Base-by-base conservation (phyloP, 345 rosid genomes). In the Citrus unshiu region DNA sequence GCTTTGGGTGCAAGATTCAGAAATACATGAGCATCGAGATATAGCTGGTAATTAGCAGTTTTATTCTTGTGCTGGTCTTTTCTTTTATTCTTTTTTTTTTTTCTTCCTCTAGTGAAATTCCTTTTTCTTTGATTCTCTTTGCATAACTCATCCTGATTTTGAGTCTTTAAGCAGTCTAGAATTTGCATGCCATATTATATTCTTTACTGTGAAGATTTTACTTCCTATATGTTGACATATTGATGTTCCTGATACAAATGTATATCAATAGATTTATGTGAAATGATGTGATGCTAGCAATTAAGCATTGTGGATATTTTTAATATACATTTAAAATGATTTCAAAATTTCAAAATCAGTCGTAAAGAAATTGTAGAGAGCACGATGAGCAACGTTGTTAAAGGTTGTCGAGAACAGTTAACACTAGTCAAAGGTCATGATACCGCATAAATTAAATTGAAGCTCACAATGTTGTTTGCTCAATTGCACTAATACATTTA, bases 1-100 rank as follows among this genome's bases (percentile, higher is more conserved):
- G 83, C 93, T 96, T 65, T 96, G 99, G 99, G 98, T 94, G 82
- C 90, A 90, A 86, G 99, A 96, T 87, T 89, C 97, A 7, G 97
- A 96, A 88, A 84, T 92, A 56, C 97, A 96, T 70, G 99, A 92
- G 81, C 91, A 94, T 83, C 93, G 99, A 10, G 99, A 96, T 80
- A 96, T 96, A 83, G 97, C 99, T 78, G 99, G 99, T 96, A 91
- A 88, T 58, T 57, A 18, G 51, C 51, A 46, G 51, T 46, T 46
- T 67, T 64, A 68, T 80, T 58, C 68, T 49, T 39, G 6, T 30
- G 37, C 39, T 30, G 34, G n/a, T 35, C 7, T 64, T 18, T 30
- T 16, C 7, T 75, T 49, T 46, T 63, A 63, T 37, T 59, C 21
- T 30, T 6, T 64, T 75, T 49, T 29, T 62, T 62, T 64, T 24